Base-by-base conservation (phyloP, 768 basidiomycete genomes). In the Epithele typhae region DNA sequence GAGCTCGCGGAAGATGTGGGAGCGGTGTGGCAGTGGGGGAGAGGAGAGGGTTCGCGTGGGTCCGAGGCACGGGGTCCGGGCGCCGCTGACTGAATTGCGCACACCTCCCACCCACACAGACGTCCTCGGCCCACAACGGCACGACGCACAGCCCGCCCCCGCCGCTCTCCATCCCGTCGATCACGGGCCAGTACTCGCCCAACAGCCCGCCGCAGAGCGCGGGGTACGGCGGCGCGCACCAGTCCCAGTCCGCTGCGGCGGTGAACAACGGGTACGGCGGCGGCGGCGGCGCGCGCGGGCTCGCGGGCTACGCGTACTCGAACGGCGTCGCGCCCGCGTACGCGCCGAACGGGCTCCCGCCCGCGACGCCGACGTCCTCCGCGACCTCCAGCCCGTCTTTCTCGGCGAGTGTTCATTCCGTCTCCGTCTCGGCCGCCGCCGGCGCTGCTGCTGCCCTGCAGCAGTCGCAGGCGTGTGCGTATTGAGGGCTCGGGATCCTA, bases 341-440 rank as follows among this genome's bases (percentile, higher is more conserved):
- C n/a, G n/a, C n/a, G n/a, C n/a, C n/a, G n/a, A n/a, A n/a, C n/a
- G n/a, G n/a, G n/a, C n/a, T n/a, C n/a, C 83, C 83, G 18, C 42
- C 42, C 17, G 79, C 82, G 60, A 84, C 84, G 3, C 82, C 83
- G 18, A 81, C 77, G 17, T 85, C 84, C 17, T 87, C 84, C 59
- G 75, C 81, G 19, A 83, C 83, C 5, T 84, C 83, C 22, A 87
- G 81, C 55, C 82, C 84, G 46, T 83, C 85, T n/a, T 88, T 87
- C 73, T 90, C 87, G 84, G 87, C 79, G 81, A 87, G 87, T 86
- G 62, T 75, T 74, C 62, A 72, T 75, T 69, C 67, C 65, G 70
- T 55, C 48, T 57, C 54, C 45, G 57, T 54, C 56, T 59, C 58
- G 55, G 46, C 39, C 63, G 55, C 59, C 32, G n/a, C n/a, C n/a